phyloP scores from a whole-genome alignment of 805 yeast genomes.

The Isabelozyma rhagii region DNA sequence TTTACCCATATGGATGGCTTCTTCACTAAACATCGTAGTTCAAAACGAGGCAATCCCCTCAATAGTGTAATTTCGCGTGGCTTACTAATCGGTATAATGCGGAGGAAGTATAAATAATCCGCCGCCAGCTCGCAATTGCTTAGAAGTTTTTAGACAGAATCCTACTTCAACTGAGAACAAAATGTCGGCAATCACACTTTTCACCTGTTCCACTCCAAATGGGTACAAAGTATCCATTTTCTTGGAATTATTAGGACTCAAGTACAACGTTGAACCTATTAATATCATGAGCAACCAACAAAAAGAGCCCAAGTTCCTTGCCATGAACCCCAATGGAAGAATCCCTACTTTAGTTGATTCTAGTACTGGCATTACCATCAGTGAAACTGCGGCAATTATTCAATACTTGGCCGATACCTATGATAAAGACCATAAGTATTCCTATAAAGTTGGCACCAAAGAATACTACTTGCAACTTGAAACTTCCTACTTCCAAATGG shows the following conservation, averaged over 20 bases:
- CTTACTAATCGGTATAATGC: too few species aligned
- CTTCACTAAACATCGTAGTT: too few species aligned
- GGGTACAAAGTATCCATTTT: slow-evolving; percentile 41
- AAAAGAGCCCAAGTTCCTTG: slow-evolving; percentile 55
- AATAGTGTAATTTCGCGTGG: too few species aligned
- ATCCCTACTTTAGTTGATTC: slow-evolving; percentile 52
- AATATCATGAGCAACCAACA: slow-evolving; percentile 44
- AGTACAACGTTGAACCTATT: slow-evolving; percentile 39
- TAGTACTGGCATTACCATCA: slow-evolving; percentile 43
- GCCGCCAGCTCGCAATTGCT: too few species aligned
- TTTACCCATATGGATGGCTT: too few species aligned
- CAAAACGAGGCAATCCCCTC: too few species aligned
- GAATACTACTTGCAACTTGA: slow-evolving; percentile 53
- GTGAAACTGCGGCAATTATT: slow-evolving; percentile 63
- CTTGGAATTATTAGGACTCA: slow-evolving; percentile 40
- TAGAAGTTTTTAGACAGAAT: too few species aligned
- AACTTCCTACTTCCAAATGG: slow-evolving; percentile 55
- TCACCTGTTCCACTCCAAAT: slow-evolving; percentile 39
- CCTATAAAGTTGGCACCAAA: slow-evolving; percentile 32
- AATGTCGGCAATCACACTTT: slow-evolving; percentile 3
- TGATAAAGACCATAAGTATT: slow-evolving; percentile 50
- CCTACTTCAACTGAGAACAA: not conserved
- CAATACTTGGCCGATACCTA: slow-evolving; percentile 57
- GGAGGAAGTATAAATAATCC: too few species aligned
- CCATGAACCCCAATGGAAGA: slow-evolving; percentile 60